Evolutionary conservation across 2,329 filamentous ascomycete species (phyloP), one percentile per base, ranked within the genome.

Genomic region (Aspergillus sojae): DNA sequence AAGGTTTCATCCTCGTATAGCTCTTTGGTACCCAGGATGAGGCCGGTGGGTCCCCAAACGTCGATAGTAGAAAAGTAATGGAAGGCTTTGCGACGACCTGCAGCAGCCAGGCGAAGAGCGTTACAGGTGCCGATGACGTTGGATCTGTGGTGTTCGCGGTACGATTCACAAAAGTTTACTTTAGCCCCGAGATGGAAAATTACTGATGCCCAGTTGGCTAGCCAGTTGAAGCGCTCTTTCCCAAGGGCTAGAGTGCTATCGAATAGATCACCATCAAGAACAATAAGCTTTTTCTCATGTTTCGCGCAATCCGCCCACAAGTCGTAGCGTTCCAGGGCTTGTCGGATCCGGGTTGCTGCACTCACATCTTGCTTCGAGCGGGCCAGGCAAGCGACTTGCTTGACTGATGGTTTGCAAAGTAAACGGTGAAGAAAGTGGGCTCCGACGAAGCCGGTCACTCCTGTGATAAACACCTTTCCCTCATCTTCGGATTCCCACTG

Each of bases 11-110:
- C 60, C 26, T 68, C 63, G 50, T 21, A 48, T 1, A 64, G 12
- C 16, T 57, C 52, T 5, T 53, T n/a, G 26, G 52, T 63, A 3
- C 65, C 62, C 3, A 58, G 55, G n/a, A 63, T 58, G 23, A 58
- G 12, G 1, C 67, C 65, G 2, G 66, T 65, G 2, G 55, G 32
- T 1, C 60, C 60, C 56, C 53, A 67, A 1, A 30, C 41, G 26
- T 64, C 57, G 60, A 68, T 64, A 12, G 32, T 64, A 14, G 58
- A 65, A 7, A 63, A 7, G 50, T 63, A 65, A 30, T 63, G 64
- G 41, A 63, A 55, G n/a, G 32, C 32, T 26, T 60, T 65, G 26
- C 53, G 61, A 23, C 61, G 63, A 10, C 54, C 53, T 4, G 55
- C 19, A 19, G 58, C 61, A 9, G 54, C 61, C 7, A 63, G 54